phyloP scores from a whole-genome alignment of 495 filamentous ascomycete species.

The Podospora sp. region DNA sequence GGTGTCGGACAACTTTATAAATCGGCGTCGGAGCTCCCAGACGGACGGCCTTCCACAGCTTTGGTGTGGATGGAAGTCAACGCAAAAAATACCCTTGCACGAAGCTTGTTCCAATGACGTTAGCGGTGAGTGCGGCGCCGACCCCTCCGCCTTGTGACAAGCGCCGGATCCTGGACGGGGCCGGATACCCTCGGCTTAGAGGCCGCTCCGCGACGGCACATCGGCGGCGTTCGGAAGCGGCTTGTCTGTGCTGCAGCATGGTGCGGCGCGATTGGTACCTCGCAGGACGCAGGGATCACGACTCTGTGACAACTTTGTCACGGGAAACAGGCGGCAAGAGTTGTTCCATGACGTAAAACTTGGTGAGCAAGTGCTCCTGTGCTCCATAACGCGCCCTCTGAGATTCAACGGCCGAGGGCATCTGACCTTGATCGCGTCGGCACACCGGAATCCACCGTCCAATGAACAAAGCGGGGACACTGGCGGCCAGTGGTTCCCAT shows the following conservation, averaged over 20 bases:
- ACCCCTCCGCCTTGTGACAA: constrained; percentile 1
- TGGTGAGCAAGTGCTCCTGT: constrained; percentile 1
- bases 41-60: not conserved
- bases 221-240: constrained; percentile 1
- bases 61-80: not conserved
- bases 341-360: constrained; percentile 11
- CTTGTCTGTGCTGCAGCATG: not conserved
- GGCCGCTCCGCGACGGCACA: constrained; percentile 18
- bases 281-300: constrained; percentile 12
- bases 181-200: constrained; percentile 35
- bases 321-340: not conserved
- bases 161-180: not conserved
- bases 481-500: constrained; percentile 6
- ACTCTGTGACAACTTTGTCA: not conserved
- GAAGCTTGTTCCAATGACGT: constrained; percentile 5
- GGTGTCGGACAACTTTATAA: not conserved
- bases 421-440: constrained; percentile 9
- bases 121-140: constrained; percentile 4
- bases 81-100: not conserved
- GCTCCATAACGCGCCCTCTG: not conserved
- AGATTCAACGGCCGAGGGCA: not conserved
- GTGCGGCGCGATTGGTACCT: constrained; percentile 16
- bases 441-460: not conserved
- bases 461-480: constrained; percentile 5
- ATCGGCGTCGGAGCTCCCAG: not conserved